A percentile compares a stretch with the other conserved stretches of the same genome.
phyloP scores from a whole-genome alignment of 164 flowering plant genomes.

The Vitis riparia region DNA sequence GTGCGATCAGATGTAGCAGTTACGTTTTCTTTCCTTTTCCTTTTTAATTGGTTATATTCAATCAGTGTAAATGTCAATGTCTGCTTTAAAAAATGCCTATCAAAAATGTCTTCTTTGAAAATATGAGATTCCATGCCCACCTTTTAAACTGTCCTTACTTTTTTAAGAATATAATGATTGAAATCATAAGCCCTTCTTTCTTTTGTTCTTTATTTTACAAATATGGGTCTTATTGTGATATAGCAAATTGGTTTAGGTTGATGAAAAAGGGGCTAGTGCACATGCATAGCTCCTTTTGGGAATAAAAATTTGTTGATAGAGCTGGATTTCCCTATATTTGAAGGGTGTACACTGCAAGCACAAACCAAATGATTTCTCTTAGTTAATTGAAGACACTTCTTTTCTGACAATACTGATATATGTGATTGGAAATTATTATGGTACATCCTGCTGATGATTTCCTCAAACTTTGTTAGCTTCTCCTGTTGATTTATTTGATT shows the following conservation, averaged over 20 bases:
- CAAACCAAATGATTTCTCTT: not conserved
- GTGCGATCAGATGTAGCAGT: conserved; percentile 13
- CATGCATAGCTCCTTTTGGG: conserved; percentile 24
- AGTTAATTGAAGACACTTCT: not conserved
- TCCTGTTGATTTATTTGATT: not conserved
- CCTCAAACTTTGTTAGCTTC: not conserved
- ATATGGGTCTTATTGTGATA: conserved; percentile 1
- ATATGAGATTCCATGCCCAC: conserved; percentile 14
- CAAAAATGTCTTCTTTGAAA: conserved; percentile 7
- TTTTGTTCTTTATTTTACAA: not conserved
- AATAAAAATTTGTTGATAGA: not conserved
- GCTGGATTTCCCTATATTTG: conserved; percentile 1
- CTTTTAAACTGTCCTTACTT: conserved; percentile 21
- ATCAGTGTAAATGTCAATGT: conserved; percentile 15
- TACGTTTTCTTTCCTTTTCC: conserved; percentile 1
- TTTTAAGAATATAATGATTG: conserved; percentile 26
- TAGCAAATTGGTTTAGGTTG: conserved; percentile 9
- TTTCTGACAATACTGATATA: not conserved
- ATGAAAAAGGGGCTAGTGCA: conserved; percentile 20
- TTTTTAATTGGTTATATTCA: not conserved
- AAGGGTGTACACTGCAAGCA: not conserved
- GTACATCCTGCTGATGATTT: not conserved
- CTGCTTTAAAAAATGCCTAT: conserved; percentile 6
- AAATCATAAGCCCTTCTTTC: conserved; percentile 11
- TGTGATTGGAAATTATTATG: conserved; percentile 2